These are phyloP conservation scores for Nicotiana paniculata DNA, from an alignment of 257 asterid species.

Conservation along the genomic window DNA sequence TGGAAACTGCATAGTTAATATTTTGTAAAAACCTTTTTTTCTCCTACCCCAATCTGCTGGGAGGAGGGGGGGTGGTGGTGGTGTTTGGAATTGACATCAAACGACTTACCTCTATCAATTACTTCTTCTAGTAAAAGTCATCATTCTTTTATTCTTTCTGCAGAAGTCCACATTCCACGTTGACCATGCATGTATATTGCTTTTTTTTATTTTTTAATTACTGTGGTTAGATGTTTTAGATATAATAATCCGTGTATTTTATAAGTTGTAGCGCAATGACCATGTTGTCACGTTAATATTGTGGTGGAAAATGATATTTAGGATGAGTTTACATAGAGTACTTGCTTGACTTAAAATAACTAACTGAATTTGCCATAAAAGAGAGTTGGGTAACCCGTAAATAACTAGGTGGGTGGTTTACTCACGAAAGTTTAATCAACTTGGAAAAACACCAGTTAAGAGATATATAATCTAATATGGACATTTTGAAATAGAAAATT, in stretches of 20 bases:
- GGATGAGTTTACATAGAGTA: no score
- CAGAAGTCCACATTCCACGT: not conserved
- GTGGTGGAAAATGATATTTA: not conserved
- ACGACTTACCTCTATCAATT: not conserved
- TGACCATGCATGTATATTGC: not conserved
- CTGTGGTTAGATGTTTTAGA: not conserved
- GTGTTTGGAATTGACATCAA: slow-evolving; percentile 1
- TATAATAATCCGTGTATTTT: not conserved
- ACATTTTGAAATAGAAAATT: not conserved
- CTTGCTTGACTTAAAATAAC: no score
- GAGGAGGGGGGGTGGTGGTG: not conserved
- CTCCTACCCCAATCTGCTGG: not conserved
- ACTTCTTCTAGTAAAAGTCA: not conserved
- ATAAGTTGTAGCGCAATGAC: no score
- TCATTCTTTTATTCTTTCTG: not conserved
- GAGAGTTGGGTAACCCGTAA: not conserved
- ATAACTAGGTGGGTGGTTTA: no score
- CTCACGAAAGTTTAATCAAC: not conserved
- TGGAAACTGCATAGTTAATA: not conserved
- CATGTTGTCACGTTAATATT: no score
- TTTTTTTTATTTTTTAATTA: not conserved
- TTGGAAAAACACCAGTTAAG: not conserved
- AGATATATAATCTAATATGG: not conserved
- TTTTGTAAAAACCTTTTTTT: not conserved
- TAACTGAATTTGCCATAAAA: not conserved